Percentiles rank a stretch among this genome's conserved stretches.
Evolutionary conservation across 495 filamentous ascomycete species (phyloP).

Genomic region (Penicillium psychrofluorescens): DNA sequence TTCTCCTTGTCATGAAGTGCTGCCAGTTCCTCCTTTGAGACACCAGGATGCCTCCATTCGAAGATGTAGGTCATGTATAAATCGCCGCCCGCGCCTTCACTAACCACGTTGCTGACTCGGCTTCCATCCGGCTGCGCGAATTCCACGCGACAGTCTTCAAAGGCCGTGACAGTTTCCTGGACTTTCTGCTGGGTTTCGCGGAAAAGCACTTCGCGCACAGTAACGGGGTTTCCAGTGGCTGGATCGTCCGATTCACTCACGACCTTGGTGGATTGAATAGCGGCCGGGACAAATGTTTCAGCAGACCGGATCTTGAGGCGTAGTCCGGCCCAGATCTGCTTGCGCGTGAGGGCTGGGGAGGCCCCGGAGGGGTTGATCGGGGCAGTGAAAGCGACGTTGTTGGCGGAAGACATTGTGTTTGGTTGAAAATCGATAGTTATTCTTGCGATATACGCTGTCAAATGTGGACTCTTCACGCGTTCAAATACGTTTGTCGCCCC

Average conservation of each 20-base stretch:
- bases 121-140: slow-evolving; percentile 27
- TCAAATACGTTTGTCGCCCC: background rate
- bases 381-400: slow-evolving; percentile 43
- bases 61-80: slow-evolving; percentile 50
- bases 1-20: slow-evolving; percentile 21
- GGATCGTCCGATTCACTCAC: slow-evolving; percentile 25
- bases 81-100: slow-evolving; percentile 33
- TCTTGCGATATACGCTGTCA: too few species aligned
- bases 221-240: slow-evolving; percentile 19
- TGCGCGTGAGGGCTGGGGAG: slow-evolving; percentile 29
- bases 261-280: slow-evolving; percentile 35
- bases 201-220: slow-evolving; percentile 18
- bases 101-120: slow-evolving; percentile 43
- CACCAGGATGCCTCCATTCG: slow-evolving; percentile 38
- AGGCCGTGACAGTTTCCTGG: slow-evolving; percentile 19
- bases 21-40: slow-evolving; percentile 22
- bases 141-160: slow-evolving; percentile 19
- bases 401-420: slow-evolving; percentile 14
- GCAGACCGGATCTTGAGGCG: slow-evolving; percentile 42
- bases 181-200: slow-evolving; percentile 13
- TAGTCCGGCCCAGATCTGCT: slow-evolving; percentile 46
- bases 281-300: slow-evolving; percentile 42
- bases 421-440: background rate
- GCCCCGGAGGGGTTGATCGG: slow-evolving; percentile 42
- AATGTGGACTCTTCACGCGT: too few species aligned